A percentile compares a stretch with the other conserved stretches of the same genome.
These are phyloP conservation scores for Candida arabinofermentans DNA, from an alignment of 805 yeast genomes.

Conservation along the genomic window DNA sequence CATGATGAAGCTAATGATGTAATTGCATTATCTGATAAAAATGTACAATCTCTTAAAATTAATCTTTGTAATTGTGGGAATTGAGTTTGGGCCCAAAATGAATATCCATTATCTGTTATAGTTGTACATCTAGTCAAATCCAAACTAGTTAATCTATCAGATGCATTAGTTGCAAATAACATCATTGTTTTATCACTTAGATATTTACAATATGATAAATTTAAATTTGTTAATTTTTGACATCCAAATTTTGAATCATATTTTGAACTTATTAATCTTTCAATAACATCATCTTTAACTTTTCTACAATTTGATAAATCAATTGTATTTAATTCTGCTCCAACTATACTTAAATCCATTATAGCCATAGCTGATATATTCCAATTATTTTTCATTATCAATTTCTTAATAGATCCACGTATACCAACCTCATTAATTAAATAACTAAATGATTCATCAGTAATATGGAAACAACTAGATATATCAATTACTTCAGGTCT, in stretches of 20 bases:
- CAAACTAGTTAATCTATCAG: constrained; percentile 47
- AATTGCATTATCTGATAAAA: constrained; percentile 61
- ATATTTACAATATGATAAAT: constrained; percentile 72
- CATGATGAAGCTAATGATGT: constrained; percentile 60
- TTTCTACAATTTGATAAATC: constrained; percentile 72
- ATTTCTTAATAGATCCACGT: constrained; percentile 48
- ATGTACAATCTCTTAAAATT: constrained; percentile 68
- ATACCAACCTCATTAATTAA: constrained; percentile 70
- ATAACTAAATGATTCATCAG: constrained; percentile 70
- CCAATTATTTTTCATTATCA: constrained; percentile 71
- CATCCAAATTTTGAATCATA: constrained; percentile 44
- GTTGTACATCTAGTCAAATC: constrained; percentile 74
- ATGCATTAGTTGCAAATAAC: constrained; percentile 58
- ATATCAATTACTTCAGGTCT: constrained; percentile 59
- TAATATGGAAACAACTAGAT: constrained; percentile 71
- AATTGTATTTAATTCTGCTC: constrained; percentile 51
- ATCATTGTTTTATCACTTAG: constrained; percentile 65
- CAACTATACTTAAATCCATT: constrained; percentile 71
- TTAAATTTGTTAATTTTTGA: constrained; percentile 47
- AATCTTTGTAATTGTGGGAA: constrained; percentile 52
- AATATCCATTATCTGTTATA: constrained; percentile 70
- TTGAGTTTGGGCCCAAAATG: constrained; percentile 54
- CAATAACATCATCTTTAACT: constrained; percentile 67
- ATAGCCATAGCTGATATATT: constrained; percentile 77
- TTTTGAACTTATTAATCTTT: constrained; percentile 60